Evolutionary conservation across 148 eudicot species (phyloP), one percentile per base, ranked within the genome.

Genomic region (Rhododendron molle): DNA sequence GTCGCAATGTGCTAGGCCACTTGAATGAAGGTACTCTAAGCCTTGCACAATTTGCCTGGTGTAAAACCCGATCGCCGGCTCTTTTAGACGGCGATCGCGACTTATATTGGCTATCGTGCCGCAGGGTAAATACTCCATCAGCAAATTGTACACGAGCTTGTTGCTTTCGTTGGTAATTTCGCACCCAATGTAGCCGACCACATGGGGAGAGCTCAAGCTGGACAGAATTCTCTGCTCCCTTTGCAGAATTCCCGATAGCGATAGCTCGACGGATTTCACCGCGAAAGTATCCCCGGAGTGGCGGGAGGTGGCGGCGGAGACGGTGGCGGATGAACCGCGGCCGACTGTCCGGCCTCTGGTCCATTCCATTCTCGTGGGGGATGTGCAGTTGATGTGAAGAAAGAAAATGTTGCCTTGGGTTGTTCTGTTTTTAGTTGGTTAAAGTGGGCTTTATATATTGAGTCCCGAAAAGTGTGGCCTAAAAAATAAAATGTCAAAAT

Each of bases 281-380:
- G 94, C 94, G 36, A 90, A 89, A 49, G 85, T 38, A 13, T 86
- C 86, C 18, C 92, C 91, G 83, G 92, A 73, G 8, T 3, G 87
- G 83, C 0, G 9, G 60, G 87, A 32, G 85, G 91, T 87, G 80
- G 93, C 93, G n/a, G 88, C 54, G 18, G 88, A 90, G 46, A 92
- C 92, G 32, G 84, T 85, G 84, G 92, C 94, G 43, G 91, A 76
- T 80, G 94, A 47, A 82, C 94, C 94, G 0, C 89, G 89, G 81
- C 94, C 94, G 78, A 92, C 69, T 6, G 46, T 77, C 11, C 89
- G 87, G 76, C 93, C 93, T 49, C 90, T 88, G 43, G 50, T 89
- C 90, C 89, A 91, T 14, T 80, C 87, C 93, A 91, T 91, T 69
- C 34, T 71, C 4, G 15, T 67, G 73, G 73, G 76, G 34, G 34